A percentile compares a stretch with the other conserved stretches of the same genome.
Evolutionary conservation across 352 stramenopile species (phyloP).

Genomic region (Globisporangium okanoganense): DNA sequence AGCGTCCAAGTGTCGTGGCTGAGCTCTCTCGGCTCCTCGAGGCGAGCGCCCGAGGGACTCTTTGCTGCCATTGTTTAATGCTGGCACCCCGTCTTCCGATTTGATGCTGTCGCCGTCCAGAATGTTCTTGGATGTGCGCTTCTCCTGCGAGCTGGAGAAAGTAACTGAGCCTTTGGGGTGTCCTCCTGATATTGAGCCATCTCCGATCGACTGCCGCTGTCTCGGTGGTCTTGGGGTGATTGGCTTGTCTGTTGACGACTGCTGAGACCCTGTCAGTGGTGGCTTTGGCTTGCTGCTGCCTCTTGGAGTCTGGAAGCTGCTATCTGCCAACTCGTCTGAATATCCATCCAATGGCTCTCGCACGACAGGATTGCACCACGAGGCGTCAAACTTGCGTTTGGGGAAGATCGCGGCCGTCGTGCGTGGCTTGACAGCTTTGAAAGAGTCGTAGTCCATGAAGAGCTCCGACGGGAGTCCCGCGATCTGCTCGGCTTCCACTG

Average conservation of each 20-base stretch:
- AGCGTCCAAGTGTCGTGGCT: neutral
- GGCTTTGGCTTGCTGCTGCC: neutral
- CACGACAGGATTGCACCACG: constrained; percentile 74
- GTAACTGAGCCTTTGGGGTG: neutral
- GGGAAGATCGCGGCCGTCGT: constrained; percentile 41
- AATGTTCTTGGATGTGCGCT: neutral
- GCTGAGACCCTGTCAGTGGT: neutral
- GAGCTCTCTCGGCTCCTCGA: neutral
- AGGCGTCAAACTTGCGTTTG: constrained; percentile 54
- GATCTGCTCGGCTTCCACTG: constrained; percentile 19
- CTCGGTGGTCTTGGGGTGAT: constrained; percentile 8
- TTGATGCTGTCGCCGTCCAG: neutral
- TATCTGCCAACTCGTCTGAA: no score
- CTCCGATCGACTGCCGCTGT: neutral
- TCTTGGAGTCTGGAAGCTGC: neutral
- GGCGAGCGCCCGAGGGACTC: neutral
- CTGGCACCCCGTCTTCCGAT: neutral
- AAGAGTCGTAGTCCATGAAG: constrained; percentile 69
- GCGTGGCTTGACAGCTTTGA: constrained; percentile 55
- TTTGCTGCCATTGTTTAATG: neutral
- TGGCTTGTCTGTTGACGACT: neutral
- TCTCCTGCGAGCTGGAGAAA: neutral
- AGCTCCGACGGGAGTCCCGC: constrained; percentile 44
- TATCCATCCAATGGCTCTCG: constrained; percentile 13
- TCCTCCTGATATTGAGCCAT: neutral